Conservation (phyloP, 352 stramenopile species). For the Globisporangium irregulare region DNA sequence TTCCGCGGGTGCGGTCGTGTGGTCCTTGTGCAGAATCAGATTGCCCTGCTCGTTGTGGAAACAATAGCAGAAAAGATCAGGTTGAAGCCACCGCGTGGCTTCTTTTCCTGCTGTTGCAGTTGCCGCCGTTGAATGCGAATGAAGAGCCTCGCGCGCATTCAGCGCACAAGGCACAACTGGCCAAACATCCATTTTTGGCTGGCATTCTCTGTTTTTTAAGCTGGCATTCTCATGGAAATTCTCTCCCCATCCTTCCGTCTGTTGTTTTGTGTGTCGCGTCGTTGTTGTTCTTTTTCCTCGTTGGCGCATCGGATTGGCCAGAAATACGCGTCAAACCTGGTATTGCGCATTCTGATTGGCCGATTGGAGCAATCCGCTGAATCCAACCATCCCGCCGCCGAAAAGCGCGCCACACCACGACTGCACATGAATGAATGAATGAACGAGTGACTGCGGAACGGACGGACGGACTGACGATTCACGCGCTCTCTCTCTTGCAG, state of each 20-base stretch:
- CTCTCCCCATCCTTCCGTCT: slow-evolving; percentile 1
- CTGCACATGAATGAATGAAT: neutral
- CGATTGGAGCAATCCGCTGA: neutral
- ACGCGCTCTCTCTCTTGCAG: neutral
- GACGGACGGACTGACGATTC: neutral
- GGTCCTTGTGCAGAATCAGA: neutral
- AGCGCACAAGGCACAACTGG: neutral
- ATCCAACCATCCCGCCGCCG: slow-evolving; percentile 2
- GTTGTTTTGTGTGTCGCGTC: neutral
- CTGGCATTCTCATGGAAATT: neutral
- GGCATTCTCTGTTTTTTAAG: neutral
- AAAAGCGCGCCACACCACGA: neutral
- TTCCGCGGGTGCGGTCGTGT: neutral
- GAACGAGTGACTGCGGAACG: neutral
- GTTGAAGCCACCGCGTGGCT: neutral
- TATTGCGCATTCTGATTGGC: neutral
- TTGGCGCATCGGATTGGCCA: neutral
- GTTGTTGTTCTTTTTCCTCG: slow-evolving; percentile 5
- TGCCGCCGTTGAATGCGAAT: slow-evolving; percentile 5
- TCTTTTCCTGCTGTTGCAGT: neutral
- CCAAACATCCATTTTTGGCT: neutral
- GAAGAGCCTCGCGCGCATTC: slow-evolving; percentile 1
- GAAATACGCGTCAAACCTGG: neutral
- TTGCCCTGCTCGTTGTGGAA: neutral
- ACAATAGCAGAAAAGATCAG: neutral